These are phyloP conservation scores for Boletus insuetus DNA, from an alignment of 768 basidiomycete species.

Conservation along the genomic window DNA sequence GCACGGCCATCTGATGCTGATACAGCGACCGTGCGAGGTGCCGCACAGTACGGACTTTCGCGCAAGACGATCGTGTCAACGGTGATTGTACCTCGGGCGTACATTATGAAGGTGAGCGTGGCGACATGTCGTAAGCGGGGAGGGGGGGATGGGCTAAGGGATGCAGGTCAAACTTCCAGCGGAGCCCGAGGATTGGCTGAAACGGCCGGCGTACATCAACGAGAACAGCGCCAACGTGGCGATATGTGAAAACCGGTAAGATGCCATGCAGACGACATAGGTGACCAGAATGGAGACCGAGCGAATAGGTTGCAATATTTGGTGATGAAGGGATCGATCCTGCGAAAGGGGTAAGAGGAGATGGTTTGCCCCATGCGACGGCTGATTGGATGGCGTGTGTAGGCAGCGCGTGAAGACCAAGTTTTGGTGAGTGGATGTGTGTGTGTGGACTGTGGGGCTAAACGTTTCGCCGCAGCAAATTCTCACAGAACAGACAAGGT, in stretches of 20 bases:
- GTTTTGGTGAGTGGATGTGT: slow-evolving; percentile 59
- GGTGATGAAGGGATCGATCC: slow-evolving; percentile 81
- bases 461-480: slow-evolving; percentile 51
- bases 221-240: slow-evolving; percentile 71
- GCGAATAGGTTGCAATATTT: slow-evolving; percentile 74
- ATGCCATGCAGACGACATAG: slow-evolving; percentile 8
- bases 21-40: slow-evolving; percentile 84
- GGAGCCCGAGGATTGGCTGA: slow-evolving; percentile 78
- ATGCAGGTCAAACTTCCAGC: slow-evolving; percentile 82
- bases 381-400: slow-evolving; percentile 15
- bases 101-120: slow-evolving; percentile 74
- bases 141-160: slow-evolving; percentile 1
- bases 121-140: not conserved
- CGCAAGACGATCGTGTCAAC: slow-evolving; percentile 74
- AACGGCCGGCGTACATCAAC: slow-evolving; percentile 81
- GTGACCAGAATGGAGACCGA: slow-evolving; percentile 15
- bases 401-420: slow-evolving; percentile 82
- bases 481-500: slow-evolving; percentile 58
- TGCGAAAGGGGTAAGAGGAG: slow-evolving; percentile 71
- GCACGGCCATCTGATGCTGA: slow-evolving; percentile 84
- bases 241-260: slow-evolving; percentile 82
- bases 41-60: slow-evolving; percentile 84
- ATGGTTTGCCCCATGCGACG: slow-evolving; percentile 13
- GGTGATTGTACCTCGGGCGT: slow-evolving; percentile 78
- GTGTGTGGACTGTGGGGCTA: not conserved